Evolutionary conservation across 148 eudicot genomes (phyloP).

Genomic region (Cornus suecica): DNA sequence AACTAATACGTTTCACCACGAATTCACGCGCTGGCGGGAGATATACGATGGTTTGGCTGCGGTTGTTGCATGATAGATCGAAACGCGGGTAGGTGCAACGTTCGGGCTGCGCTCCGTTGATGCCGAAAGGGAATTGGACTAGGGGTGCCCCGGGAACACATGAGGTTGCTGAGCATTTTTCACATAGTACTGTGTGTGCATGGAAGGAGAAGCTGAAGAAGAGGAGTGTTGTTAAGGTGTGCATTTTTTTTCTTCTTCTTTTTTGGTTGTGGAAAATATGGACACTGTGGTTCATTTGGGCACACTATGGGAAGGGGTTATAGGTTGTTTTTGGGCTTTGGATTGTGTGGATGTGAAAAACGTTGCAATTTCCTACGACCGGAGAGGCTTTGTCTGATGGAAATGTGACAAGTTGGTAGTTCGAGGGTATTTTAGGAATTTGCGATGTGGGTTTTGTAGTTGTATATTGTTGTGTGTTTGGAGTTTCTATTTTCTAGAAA

Average conservation of each 20-base stretch:
- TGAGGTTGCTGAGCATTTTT: conserved; percentile 27
- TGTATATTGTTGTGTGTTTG: too few relatives aligned
- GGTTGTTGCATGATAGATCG: conserved; percentile 48
- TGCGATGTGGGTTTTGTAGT: too few relatives aligned
- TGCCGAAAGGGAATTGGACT: conserved; percentile 61
- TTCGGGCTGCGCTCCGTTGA: conserved; percentile 14
- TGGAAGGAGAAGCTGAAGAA: conserved; percentile 8
- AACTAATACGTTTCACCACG: conserved; percentile 36
- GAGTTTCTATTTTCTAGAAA: too few relatives aligned
- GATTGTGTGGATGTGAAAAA: neutral
- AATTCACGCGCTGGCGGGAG: conserved; percentile 38
- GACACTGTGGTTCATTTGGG: neutral
- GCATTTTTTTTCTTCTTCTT: neutral
- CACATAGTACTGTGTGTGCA: neutral
- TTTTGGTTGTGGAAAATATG: neutral
- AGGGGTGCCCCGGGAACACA: conserved; percentile 33
- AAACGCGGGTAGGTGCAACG: conserved; percentile 63
- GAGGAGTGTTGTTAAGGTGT: neutral
- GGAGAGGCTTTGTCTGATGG: neutral
- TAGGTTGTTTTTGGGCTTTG: neutral
- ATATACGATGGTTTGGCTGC: conserved; percentile 31
- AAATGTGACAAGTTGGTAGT: neutral
- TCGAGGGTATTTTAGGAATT: neutral
- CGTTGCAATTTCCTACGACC: neutral
- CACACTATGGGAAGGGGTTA: neutral